These are phyloP conservation scores for Lepidium aucheri DNA, from an alignment of 345 rosid genomes.

Conservation along the genomic window DNA sequence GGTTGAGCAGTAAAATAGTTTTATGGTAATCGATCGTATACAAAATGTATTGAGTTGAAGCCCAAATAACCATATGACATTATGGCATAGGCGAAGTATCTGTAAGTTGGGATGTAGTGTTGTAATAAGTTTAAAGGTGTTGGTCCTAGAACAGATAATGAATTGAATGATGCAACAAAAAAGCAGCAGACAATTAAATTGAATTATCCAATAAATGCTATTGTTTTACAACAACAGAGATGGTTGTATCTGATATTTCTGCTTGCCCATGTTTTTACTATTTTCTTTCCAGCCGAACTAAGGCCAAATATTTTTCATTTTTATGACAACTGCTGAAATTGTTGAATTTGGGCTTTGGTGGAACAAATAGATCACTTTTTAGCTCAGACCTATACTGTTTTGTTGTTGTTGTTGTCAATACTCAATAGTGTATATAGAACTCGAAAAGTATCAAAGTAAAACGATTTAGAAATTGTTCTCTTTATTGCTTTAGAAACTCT, in stretches of 20 bases:
- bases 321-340: background rate
- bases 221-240: too few relatives aligned
- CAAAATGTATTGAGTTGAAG: background rate
- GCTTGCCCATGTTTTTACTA: background rate
- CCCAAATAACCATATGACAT: background rate
- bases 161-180: background rate
- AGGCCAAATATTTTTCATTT: background rate
- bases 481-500: too few relatives aligned
- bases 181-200: background rate
- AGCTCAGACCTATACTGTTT: background rate
- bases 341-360: background rate
- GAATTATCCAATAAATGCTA: background rate
- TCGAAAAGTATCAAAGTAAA: too few relatives aligned
- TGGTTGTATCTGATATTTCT: too few relatives aligned
- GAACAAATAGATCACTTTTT: background rate
- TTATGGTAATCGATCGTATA: background rate
- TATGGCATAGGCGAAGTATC: background rate
- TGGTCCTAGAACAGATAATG: background rate
- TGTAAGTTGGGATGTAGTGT: background rate
- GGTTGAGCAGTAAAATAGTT: background rate
- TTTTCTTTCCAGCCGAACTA: background rate
- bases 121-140: background rate
- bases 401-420: too few relatives aligned
- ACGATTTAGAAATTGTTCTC: too few relatives aligned
- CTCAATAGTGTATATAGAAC: background rate